Conservation (phyloP, 2,329 filamentous ascomycete species). For the Huntiella omanensis region DNA sequence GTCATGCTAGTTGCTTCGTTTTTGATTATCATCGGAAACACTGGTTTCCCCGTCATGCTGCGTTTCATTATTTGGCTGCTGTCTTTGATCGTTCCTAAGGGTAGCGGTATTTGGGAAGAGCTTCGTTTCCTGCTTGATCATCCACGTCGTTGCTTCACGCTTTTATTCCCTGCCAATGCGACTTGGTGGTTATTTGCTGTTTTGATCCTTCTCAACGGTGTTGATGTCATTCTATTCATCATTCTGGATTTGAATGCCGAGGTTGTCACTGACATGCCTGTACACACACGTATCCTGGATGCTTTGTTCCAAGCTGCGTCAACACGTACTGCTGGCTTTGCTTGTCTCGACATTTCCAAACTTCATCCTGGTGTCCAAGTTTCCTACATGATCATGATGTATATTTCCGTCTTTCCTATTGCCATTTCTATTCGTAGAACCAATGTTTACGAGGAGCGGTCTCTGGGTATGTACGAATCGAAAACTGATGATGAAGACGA, state of each 20-base stretch:
- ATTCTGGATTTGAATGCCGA: constrained; percentile 68
- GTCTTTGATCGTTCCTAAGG: constrained; percentile 45
- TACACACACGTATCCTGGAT: constrained; percentile 60
- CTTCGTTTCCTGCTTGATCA: constrained; percentile 82
- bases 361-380: constrained; percentile 86
- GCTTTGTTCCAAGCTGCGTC: constrained; percentile 80
- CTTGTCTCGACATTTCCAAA: constrained; percentile 55
- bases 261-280: constrained; percentile 46
- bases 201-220: constrained; percentile 58
- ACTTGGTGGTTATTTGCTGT: constrained; percentile 95
- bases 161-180: constrained; percentile 74
- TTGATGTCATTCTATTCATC: constrained; percentile 82
- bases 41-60: constrained; percentile 85
- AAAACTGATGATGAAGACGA: constrained; percentile 28
- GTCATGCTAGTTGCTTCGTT: constrained; percentile 63
- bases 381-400: constrained; percentile 98
- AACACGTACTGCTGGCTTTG: constrained; percentile 80
- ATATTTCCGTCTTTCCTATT: constrained; percentile 92
- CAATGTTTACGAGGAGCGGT: constrained; percentile 91
- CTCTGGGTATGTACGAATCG: constrained; percentile 52
- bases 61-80: constrained; percentile 77
- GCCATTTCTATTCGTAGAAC: constrained; percentile 86
- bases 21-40: constrained; percentile 86
- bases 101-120: constrained; percentile 69
- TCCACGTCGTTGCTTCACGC: constrained; percentile 84